Conservation (phyloP, 768 basidiomycete genomes). For the Nevesoporus exiguus region DNA sequence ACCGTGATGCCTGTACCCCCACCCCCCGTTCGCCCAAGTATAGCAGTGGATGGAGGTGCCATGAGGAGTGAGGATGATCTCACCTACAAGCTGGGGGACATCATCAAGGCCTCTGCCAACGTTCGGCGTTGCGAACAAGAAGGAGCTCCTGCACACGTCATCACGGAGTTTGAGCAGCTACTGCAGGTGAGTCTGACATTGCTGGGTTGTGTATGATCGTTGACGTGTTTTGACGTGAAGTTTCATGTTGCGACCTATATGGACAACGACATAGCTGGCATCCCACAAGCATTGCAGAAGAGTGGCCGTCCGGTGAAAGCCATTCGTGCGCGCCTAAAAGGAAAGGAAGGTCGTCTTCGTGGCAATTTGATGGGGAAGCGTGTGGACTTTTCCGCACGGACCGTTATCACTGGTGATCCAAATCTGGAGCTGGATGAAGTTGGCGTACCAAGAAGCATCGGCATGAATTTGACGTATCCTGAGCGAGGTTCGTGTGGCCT, state of each 20-base stretch:
- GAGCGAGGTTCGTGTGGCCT: conserved; percentile 69
- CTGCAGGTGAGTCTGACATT: conserved; percentile 65
- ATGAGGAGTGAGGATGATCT: conserved; percentile 98
- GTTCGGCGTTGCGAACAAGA: conserved; percentile 93
- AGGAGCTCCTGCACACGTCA: conserved; percentile 93
- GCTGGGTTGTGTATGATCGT: background rate
- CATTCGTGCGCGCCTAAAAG: conserved; percentile 96
- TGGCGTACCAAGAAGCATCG: conserved; percentile 91
- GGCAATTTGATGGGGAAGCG: conserved; percentile 99
- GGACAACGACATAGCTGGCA: conserved; percentile 99
- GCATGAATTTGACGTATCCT: conserved; percentile 97
- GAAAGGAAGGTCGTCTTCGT: conserved; percentile 96
- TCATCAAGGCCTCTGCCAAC: conserved; percentile 92
- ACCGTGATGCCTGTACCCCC: conserved; percentile 98
- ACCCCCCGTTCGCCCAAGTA: conserved; percentile 96
- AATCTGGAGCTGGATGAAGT: conserved; percentile 96
- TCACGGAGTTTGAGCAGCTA: conserved; percentile 93
- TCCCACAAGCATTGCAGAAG: conserved; percentile 96
- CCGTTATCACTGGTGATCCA: conserved; percentile 98
- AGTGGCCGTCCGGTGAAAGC: conserved; percentile 97
- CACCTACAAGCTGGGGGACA: conserved; percentile 96
- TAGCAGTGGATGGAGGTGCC: conserved; percentile 93
- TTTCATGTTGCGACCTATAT: conserved; percentile 99
- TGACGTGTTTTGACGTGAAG: conserved; percentile 36
- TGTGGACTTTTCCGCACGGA: conserved; percentile 98